phyloP scores from a whole-genome alignment of 1,139 yeast genomes.

The Entelexis sorbosivorans region DNA sequence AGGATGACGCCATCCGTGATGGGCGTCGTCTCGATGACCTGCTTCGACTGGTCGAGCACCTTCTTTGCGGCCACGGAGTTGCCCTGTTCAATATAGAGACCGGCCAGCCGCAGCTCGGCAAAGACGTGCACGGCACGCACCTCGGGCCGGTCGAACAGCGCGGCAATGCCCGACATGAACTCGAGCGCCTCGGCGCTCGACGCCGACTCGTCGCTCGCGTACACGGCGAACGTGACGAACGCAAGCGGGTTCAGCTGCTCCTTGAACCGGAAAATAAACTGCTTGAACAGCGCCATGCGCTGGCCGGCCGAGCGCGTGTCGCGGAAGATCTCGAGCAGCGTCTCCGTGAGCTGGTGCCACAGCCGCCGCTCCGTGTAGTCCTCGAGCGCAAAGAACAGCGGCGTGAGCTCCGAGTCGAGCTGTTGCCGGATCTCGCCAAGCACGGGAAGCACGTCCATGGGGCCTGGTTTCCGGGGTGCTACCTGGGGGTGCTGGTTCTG shows the following conservation, averaged over 20 bases:
- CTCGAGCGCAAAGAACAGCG: constrained; percentile 63
- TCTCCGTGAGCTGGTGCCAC: constrained; percentile 68
- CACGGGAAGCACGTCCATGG: constrained; percentile 41
- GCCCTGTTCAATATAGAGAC: constrained; percentile 50
- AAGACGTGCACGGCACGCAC: constrained; percentile 47
- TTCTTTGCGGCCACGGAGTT: constrained; percentile 56
- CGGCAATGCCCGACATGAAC: constrained; percentile 44
- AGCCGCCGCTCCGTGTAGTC: constrained; percentile 76
- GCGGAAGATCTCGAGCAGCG: constrained; percentile 51
- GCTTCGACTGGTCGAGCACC: constrained; percentile 51
- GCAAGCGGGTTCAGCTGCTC: constrained; percentile 69
- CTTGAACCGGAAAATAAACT: constrained; percentile 56
- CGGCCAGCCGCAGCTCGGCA: constrained; percentile 67
- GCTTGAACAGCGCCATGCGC: constrained; percentile 57
- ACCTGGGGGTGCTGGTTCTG: not conserved
- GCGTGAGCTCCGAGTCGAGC: constrained; percentile 53
- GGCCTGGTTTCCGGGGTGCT: not conserved
- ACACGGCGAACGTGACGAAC: constrained; percentile 62
- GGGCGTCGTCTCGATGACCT: constrained; percentile 48
- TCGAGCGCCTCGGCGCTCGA: constrained; percentile 44
- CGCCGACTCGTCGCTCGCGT: constrained; percentile 41
- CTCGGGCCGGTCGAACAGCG: constrained; percentile 38
- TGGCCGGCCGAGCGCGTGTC: constrained; percentile 43
- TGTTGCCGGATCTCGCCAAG: constrained; percentile 62
- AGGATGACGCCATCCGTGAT: constrained; percentile 59